These are phyloP conservation scores for Selaginella moellendorffii DNA, from an alignment of 75 land plant species.

Conservation along the genomic window DNA sequence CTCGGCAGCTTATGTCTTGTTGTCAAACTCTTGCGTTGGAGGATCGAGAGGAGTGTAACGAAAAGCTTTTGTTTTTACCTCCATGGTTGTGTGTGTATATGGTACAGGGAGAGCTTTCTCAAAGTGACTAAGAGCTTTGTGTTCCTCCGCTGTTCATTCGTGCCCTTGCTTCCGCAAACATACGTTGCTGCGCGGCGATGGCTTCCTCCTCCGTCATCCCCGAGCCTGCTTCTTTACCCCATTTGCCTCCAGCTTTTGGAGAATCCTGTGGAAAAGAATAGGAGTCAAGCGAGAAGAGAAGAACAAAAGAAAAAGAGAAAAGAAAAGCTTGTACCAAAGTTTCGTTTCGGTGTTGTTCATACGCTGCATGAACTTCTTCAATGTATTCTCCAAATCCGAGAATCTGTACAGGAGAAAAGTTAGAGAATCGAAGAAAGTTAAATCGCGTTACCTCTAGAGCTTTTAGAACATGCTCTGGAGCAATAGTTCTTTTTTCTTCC, in stretches of 20 bases:
- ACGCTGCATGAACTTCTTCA: constrained; percentile 92
- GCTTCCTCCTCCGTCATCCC: constrained; percentile 99
- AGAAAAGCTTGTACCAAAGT: constrained; percentile 43
- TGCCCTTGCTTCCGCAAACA: constrained; percentile 99
- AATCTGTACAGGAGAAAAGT: constrained; percentile 27
- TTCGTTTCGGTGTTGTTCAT: constrained; percentile 86
- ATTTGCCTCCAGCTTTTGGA: constrained; percentile 49
- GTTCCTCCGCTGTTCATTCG: constrained; percentile 72
- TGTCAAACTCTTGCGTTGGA: too few relatives aligned
- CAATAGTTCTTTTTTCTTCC: background rate
- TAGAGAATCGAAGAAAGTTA: background rate
- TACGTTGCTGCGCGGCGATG: constrained; percentile 86
- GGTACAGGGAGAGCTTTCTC: too few relatives aligned
- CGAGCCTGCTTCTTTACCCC: constrained; percentile 31
- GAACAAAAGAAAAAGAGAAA: background rate
- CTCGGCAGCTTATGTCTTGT: too few relatives aligned
- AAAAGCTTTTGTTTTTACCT: too few relatives aligned
- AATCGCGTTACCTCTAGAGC: constrained; percentile 19
- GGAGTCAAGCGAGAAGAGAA: background rate
- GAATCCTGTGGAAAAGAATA: constrained; percentile 42
- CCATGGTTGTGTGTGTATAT: too few relatives aligned
- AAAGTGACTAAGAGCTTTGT: too few relatives aligned
- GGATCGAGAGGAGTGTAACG: too few relatives aligned
- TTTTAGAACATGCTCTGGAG: background rate
- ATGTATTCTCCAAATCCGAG: constrained; percentile 92